These are phyloP conservation scores for Helicocarpus griseus DNA, from an alignment of 2,329 filamentous ascomycete species.

Conservation along the genomic window DNA sequence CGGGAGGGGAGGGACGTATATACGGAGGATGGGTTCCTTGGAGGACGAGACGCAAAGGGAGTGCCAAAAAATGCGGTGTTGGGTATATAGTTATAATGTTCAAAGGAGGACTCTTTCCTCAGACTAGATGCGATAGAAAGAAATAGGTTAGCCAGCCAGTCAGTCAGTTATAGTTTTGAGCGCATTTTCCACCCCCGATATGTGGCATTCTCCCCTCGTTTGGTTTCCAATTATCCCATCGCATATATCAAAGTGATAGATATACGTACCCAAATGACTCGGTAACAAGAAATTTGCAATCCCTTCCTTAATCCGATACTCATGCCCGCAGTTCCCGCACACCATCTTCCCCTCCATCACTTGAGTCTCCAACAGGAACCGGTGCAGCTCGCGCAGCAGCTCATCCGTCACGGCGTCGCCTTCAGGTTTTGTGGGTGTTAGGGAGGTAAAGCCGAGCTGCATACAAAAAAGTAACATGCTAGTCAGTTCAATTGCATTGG, in stretches of 20 bases:
- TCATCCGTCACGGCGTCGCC: slow-evolving; percentile 57
- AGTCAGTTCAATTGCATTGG: too few relatives aligned
- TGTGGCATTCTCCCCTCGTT: neutral
- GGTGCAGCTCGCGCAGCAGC: slow-evolving; percentile 67
- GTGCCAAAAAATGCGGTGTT: too few relatives aligned
- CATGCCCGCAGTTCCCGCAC: slow-evolving; percentile 84
- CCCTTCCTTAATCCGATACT: slow-evolving; percentile 89
- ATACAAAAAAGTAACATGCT: too few relatives aligned
- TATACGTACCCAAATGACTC: slow-evolving; percentile 60
- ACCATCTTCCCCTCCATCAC: slow-evolving; percentile 81
- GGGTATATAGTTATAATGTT: neutral
- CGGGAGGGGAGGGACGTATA: too few relatives aligned
- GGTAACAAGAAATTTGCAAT: slow-evolving; percentile 94
- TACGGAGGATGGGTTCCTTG: too few relatives aligned
- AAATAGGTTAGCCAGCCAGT: neutral
- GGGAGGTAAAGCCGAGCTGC: slow-evolving; percentile 67
- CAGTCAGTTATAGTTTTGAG: neutral
- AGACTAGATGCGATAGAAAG: neutral
- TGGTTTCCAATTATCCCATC: neutral
- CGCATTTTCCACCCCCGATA: neutral
- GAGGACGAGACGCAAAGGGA: too few relatives aligned
- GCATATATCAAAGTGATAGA: neutral
- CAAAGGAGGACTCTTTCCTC: neutral
- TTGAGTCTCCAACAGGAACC: slow-evolving; percentile 76
- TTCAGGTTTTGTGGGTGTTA: slow-evolving; percentile 56